Evolutionary conservation across 1,139 yeast species (phyloP).

Genomic region (Taphrina betulina): DNA sequence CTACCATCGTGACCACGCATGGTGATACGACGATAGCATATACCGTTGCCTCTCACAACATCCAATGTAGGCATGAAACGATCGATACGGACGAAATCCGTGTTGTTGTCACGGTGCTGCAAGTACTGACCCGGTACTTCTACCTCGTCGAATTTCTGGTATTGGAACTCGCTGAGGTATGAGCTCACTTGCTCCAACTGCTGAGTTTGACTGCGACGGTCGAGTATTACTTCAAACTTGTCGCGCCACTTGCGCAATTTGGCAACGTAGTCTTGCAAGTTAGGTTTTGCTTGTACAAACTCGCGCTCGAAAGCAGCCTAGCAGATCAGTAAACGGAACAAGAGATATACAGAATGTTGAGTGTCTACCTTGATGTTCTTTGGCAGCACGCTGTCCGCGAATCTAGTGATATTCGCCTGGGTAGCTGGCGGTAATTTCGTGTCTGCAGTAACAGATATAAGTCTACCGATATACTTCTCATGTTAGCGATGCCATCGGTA

Average conservation of each 20-base stretch:
- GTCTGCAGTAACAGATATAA: conserved; percentile 82
- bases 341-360: too few relatives aligned
- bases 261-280: conserved; percentile 78
- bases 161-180: conserved; percentile 93
- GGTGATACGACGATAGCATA: conserved; percentile 86
- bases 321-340: too few relatives aligned
- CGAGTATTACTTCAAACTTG: conserved; percentile 85
- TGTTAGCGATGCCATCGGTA: too few relatives aligned
- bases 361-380: conserved; percentile 80
- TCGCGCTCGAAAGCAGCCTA: conserved; percentile 90
- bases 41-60: conserved; percentile 83
- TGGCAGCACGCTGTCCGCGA: conserved; percentile 92
- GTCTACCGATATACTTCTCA: conserved; percentile 71
- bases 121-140: conserved; percentile 97
- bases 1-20: conserved; percentile 94
- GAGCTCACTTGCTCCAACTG: conserved; percentile 90
- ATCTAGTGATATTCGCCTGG: conserved; percentile 81
- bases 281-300: conserved; percentile 82
- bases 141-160: conserved; percentile 95
- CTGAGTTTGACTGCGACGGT: conserved; percentile 66
- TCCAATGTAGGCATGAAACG: conserved; percentile 88
- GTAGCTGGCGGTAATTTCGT: conserved; percentile 88
- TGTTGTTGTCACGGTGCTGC: conserved; percentile 69
- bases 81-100: conserved; percentile 87
- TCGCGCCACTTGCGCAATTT: conserved; percentile 91